phyloP scores from a whole-genome alignment of 2,329 filamentous ascomycete species.

The Cytospora piceae region DNA sequence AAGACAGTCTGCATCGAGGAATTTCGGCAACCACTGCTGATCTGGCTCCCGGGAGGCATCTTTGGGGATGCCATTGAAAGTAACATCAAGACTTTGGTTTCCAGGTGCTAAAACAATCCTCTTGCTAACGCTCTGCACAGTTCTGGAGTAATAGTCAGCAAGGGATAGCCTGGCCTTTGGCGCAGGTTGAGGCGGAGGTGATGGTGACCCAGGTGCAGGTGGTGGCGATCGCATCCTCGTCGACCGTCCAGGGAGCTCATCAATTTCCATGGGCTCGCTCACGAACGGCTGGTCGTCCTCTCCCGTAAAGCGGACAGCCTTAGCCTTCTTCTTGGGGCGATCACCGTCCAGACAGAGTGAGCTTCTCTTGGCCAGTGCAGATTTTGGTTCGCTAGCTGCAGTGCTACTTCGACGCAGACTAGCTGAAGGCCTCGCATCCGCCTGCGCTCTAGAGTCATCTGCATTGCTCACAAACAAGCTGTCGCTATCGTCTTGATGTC shows the following conservation, averaged over 20 bases:
- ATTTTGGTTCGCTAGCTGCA: constrained; percentile 4
- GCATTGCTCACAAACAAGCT: not conserved
- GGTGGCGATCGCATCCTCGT: constrained; percentile 18
- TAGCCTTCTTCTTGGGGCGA: constrained; percentile 38
- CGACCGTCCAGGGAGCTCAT: constrained; percentile 17
- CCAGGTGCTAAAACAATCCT: constrained; percentile 32
- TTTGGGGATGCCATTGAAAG: constrained; percentile 35
- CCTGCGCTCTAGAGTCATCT: constrained; percentile 6
- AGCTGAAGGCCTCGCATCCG: not conserved
- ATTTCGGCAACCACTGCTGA: constrained; percentile 34
- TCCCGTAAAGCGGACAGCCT: constrained; percentile 44
- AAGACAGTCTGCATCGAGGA: constrained; percentile 35
- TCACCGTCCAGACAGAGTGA: constrained; percentile 3
- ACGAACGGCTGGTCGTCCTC: constrained; percentile 32
- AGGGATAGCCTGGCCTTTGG: constrained; percentile 26
- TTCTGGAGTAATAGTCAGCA: constrained; percentile 17
- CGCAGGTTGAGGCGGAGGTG: constrained; percentile 23
- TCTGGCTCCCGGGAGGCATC: constrained; percentile 18
- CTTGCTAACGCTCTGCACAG: constrained; percentile 33
- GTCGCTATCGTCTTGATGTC: not conserved
- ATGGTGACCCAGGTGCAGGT: not conserved
- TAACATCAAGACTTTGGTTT: constrained; percentile 31
- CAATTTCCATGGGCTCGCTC: constrained; percentile 35
- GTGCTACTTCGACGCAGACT: constrained; percentile 25
- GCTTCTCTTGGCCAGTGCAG: constrained; percentile 15